These are phyloP conservation scores for Wallacemonas collosoma DNA, from an alignment of 208 protist species.

Conservation along the genomic window DNA sequence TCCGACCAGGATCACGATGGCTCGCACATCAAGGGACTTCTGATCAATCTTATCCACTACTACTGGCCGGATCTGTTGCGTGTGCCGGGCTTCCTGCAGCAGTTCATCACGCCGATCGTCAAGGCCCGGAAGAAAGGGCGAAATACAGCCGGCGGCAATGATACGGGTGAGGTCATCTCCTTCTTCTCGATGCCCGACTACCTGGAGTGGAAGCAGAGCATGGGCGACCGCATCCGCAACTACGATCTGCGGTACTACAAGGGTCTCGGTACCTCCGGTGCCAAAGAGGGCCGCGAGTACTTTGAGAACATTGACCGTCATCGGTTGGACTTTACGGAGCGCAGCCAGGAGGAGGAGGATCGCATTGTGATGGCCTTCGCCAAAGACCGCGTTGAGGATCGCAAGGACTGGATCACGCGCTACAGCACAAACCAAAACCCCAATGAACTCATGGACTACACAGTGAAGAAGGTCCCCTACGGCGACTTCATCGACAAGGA, in stretches of 20 bases:
- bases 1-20: constrained; percentile 99
- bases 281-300: constrained; percentile 99
- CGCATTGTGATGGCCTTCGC: constrained; percentile 98
- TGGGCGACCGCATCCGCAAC: constrained; percentile 66
- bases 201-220: constrained; percentile 93
- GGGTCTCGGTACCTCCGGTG: constrained; percentile 97
- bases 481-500: constrained; percentile 99
- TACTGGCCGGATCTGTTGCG: constrained; percentile 99
- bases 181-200: constrained; percentile 99
- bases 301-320: constrained; percentile 98
- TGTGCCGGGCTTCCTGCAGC: constrained; percentile 96
- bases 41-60: constrained; percentile 99
- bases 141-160: constrained; percentile 21
- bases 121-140: constrained; percentile 94
- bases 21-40: constrained; percentile 99
- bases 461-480: constrained; percentile 88
- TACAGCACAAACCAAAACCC: constrained; percentile 88
- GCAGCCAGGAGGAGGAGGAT: constrained; percentile 84
- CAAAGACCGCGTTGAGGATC: constrained; percentile 97
- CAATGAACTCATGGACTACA: constrained; percentile 92
- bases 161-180: constrained; percentile 54
- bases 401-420: constrained; percentile 98
- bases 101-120: constrained; percentile 99
- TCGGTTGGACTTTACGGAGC: constrained; percentile 95
- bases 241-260: constrained; percentile 99